Percentiles rank a stretch among this genome's conserved stretches.
Conservation (phyloP, 1,284 basidiomycete genomes). For the Rhodotorula sp. region DNA sequence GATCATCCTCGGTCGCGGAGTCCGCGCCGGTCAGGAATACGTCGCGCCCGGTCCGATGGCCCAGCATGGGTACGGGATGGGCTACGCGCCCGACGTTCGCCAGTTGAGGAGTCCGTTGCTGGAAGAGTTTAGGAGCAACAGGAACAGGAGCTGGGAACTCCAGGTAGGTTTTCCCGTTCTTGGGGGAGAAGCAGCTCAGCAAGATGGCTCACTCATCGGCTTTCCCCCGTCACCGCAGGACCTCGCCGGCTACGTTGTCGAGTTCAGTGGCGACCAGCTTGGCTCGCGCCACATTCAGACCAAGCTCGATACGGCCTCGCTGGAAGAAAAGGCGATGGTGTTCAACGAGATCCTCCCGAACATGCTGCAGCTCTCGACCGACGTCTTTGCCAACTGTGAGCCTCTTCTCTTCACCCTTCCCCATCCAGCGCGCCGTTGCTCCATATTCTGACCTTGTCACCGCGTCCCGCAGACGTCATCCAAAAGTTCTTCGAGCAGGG, state of each 20-base stretch:
- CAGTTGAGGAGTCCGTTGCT: slow-evolving; percentile 65
- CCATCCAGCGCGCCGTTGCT: not conserved
- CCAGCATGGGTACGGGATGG: slow-evolving; percentile 16
- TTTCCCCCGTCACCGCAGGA: slow-evolving; percentile 57
- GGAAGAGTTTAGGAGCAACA: slow-evolving; percentile 81
- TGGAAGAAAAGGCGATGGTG: slow-evolving; percentile 53
- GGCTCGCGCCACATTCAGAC: slow-evolving; percentile 82
- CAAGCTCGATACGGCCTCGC: slow-evolving; percentile 44
- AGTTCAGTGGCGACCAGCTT: slow-evolving; percentile 89
- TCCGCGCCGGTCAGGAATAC: slow-evolving; percentile 33
- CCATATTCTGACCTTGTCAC: not conserved
- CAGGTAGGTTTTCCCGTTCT: slow-evolving; percentile 55
- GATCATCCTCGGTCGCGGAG: slow-evolving; percentile 36
- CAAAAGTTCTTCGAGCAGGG: slow-evolving; percentile 95
- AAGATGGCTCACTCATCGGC: not conserved
- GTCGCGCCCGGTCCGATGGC: slow-evolving; percentile 37
- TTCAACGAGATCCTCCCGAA: slow-evolving; percentile 89
- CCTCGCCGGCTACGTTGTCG: slow-evolving; percentile 79
- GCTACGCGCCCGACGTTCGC: slow-evolving; percentile 27
- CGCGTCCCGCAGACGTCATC: slow-evolving; percentile 75
- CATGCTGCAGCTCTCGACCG: slow-evolving; percentile 76
- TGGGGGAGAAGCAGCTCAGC: too few species aligned
- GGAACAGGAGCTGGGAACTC: slow-evolving; percentile 74
- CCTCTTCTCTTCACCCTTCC: slow-evolving; percentile 37
- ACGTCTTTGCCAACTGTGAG: slow-evolving; percentile 97